phyloP scores from a whole-genome alignment of 2,329 filamentous ascomycete species.

The Arachnopeziza araneosa region DNA sequence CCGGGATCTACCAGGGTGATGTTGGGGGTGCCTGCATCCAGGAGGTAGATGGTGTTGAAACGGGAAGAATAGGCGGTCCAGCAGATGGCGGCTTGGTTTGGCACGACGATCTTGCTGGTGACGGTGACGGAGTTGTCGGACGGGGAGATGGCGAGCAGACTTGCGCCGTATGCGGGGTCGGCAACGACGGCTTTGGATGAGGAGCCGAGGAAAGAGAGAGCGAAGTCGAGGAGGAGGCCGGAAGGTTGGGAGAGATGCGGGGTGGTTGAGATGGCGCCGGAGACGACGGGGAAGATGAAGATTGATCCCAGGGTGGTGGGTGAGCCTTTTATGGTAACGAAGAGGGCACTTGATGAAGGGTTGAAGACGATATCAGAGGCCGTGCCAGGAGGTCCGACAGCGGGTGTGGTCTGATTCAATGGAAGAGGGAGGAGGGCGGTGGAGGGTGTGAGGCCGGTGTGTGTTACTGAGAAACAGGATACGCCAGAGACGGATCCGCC shows the following conservation, averaged over 20 bases:
- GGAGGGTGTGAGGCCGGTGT: constrained; percentile 36
- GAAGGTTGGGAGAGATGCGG: constrained; percentile 8
- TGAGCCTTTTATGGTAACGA: constrained; percentile 55
- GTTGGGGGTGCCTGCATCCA: constrained; percentile 7
- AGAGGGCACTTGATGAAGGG: constrained; percentile 43
- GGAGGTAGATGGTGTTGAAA: constrained; percentile 7
- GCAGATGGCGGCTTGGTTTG: constrained; percentile 11
- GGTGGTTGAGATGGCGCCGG: neutral
- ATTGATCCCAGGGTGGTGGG: constrained; percentile 29
- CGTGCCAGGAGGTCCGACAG: constrained; percentile 50
- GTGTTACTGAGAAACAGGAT: constrained; percentile 37
- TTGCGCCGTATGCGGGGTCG: constrained; percentile 13
- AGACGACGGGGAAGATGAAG: constrained; percentile 10
- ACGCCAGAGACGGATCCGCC: constrained; percentile 40
- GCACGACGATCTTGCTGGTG: constrained; percentile 19
- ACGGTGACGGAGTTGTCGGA: constrained; percentile 31
- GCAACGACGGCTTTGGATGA: constrained; percentile 9
- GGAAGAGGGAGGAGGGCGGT: constrained; percentile 42
- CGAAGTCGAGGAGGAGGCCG: constrained; percentile 11
- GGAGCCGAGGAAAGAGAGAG: constrained; percentile 10
- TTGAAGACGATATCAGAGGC: constrained; percentile 57
- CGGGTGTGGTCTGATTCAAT: constrained; percentile 51
- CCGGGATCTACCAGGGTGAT: constrained; percentile 12
- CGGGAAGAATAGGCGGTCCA: constrained; percentile 13
- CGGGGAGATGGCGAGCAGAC: constrained; percentile 34